These are phyloP conservation scores for Graphium sp. DNA, from an alignment of 2,329 filamentous ascomycete species.

Conservation along the genomic window DNA sequence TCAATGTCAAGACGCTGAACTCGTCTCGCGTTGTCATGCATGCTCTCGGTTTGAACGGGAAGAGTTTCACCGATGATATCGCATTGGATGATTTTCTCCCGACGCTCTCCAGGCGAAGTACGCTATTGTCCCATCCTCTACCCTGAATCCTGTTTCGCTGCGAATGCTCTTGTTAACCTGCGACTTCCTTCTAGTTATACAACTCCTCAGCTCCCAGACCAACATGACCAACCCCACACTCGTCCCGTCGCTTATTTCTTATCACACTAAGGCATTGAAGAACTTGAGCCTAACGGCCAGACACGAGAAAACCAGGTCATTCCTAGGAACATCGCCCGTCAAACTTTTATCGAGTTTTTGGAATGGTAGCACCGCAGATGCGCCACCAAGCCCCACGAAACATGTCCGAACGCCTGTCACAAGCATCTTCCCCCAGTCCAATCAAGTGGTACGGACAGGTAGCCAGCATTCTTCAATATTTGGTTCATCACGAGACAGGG, in stretches of 20 bases:
- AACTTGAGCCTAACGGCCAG: conserved; percentile 47
- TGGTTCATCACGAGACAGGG: conserved; percentile 33
- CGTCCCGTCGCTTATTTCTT: conserved; percentile 53
- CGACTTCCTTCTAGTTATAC: conserved; percentile 38
- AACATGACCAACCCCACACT: conserved; percentile 47
- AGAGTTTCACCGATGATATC: conserved; percentile 57
- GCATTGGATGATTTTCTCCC: conserved; percentile 56
- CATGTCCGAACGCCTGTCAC: conserved; percentile 20
- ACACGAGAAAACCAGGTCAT: conserved; percentile 47
- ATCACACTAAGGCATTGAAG: conserved; percentile 62
- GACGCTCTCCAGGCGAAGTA: conserved; percentile 58
- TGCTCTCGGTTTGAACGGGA: conserved; percentile 49
- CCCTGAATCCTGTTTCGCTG: background rate
- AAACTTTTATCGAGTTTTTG: conserved; percentile 80
- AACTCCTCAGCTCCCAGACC: conserved; percentile 55
- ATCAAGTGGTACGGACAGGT: conserved; percentile 22
- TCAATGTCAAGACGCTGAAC: conserved; percentile 42
- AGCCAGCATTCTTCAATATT: conserved; percentile 37
- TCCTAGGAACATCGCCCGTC: conserved; percentile 70
- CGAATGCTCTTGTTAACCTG: conserved; percentile 14
- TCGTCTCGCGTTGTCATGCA: conserved; percentile 29
- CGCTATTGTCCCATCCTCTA: conserved; percentile 12
- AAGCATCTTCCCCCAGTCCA: conserved; percentile 21
- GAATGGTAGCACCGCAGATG: conserved; percentile 21
- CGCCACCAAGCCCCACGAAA: conserved; percentile 15